Conservation (phyloP, 257 asterid species). For the Salvia hispanica region DNA sequence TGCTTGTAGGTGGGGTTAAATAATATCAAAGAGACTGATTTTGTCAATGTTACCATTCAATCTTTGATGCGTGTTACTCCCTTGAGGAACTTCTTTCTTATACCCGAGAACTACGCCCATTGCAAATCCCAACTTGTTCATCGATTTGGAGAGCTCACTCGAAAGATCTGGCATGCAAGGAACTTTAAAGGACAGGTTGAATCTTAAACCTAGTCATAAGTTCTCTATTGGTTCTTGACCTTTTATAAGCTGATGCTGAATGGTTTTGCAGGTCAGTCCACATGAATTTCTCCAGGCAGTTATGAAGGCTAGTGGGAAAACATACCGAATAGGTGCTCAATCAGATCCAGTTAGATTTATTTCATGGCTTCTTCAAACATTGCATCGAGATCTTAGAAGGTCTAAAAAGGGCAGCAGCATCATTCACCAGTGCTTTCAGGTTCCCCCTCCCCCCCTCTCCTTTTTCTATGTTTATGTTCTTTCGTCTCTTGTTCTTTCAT, state of each 20-base stretch:
- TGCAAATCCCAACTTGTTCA: slow-evolving; percentile 92
- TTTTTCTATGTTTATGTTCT: neutral
- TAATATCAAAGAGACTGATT: slow-evolving; percentile 95
- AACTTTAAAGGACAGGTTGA: slow-evolving; percentile 98
- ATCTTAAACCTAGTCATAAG: slow-evolving; percentile 5
- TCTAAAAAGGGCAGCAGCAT: slow-evolving; percentile 73
- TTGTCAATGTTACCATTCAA: slow-evolving; percentile 93
- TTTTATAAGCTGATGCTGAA: slow-evolving; percentile 29
- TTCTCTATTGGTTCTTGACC: slow-evolving; percentile 1
- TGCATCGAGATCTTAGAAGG: slow-evolving; percentile 72
- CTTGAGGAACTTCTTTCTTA: slow-evolving; percentile 93
- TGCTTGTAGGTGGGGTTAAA: slow-evolving; percentile 86
- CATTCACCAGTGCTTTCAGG: slow-evolving; percentile 96
- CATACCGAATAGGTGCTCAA: slow-evolving; percentile 85
- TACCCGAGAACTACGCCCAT: slow-evolving; percentile 81
- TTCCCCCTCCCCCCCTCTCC: slow-evolving; percentile 20
- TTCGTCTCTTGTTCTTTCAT: neutral
- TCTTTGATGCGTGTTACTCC: slow-evolving; percentile 98
- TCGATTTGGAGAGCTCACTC: slow-evolving; percentile 93
- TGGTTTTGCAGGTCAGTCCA: slow-evolving; percentile 86
- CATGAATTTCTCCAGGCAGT: slow-evolving; percentile 97
- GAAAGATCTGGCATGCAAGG: slow-evolving; percentile 95
- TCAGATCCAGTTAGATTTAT: slow-evolving; percentile 97
- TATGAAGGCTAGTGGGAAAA: slow-evolving; percentile 89
- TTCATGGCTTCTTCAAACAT: slow-evolving; percentile 91